Conservation (phyloP, 140 eudicot species). For the Artemisia princeps region DNA sequence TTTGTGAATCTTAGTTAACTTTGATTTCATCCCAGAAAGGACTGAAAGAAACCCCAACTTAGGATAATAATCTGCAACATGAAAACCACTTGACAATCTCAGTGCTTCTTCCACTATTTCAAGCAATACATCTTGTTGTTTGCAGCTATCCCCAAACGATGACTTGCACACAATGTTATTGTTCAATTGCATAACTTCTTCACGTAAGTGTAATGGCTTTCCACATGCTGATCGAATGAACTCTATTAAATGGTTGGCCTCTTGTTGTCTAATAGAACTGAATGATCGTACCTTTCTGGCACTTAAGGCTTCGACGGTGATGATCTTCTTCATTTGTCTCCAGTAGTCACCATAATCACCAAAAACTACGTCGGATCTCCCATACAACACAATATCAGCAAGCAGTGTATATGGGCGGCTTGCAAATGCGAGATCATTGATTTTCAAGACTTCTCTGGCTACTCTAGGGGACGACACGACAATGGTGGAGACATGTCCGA, state of each 20-base stretch:
- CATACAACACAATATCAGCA: slow-evolving; percentile 2
- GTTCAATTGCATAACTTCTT: not conserved
- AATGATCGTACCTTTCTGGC: slow-evolving; percentile 3
- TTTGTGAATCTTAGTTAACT: not conserved
- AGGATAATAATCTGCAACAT: slow-evolving; percentile 10
- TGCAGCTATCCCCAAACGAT: slow-evolving; percentile 8
- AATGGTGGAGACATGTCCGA: not conserved
- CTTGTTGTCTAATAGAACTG: not conserved
- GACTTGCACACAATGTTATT: slow-evolving; percentile 10
- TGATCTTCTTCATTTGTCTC: slow-evolving; percentile 18
- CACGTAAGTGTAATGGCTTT: not conserved
- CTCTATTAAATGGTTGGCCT: not conserved
- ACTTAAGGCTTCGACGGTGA: slow-evolving; percentile 3
- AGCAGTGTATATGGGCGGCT: not conserved
- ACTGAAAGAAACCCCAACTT: slow-evolving; percentile 2
- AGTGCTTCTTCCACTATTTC: not conserved
- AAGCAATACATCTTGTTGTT: slow-evolving; percentile 9
- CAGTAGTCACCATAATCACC: slow-evolving; percentile 10
- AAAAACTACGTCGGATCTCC: not conserved
- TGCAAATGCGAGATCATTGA: slow-evolving; percentile 6
- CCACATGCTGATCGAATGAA: slow-evolving; percentile 2
- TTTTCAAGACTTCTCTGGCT: slow-evolving; percentile 7
- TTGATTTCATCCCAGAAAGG: slow-evolving; percentile 9
- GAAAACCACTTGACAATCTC: not conserved
- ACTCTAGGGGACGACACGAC: slow-evolving; percentile 3